Percentiles rank a stretch among this genome's conserved stretches.
These are phyloP conservation scores for Melastoma malabathricum DNA, from an alignment of 345 rosid species.

Conservation along the genomic window DNA sequence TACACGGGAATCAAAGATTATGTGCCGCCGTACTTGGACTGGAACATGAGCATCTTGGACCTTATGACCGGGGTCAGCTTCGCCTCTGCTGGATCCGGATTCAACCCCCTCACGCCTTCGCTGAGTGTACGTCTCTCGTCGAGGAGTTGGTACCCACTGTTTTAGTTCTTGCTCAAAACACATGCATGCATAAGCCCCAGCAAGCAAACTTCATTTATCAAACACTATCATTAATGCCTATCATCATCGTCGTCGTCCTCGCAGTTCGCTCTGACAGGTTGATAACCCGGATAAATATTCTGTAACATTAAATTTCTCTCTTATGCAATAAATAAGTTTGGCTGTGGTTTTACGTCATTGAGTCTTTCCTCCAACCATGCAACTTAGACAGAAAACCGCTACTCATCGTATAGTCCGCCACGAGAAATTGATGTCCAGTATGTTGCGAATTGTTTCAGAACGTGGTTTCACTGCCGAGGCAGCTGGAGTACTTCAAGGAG, in stretches of 20 bases:
- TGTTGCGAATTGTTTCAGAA: constrained; percentile 16
- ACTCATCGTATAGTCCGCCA: neutral
- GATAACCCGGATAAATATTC: too few species aligned
- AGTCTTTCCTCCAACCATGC: too few species aligned
- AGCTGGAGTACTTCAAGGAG: constrained; percentile 40
- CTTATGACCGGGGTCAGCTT: constrained; percentile 72
- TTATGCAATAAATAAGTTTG: too few species aligned
- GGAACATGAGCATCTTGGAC: constrained; percentile 43
- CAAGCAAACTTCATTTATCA: neutral
- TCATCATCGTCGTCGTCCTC: too few species aligned
- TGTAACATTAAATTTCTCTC: too few species aligned
- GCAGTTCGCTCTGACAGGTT: too few species aligned
- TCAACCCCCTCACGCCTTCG: constrained; percentile 60
- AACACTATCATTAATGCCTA: too few species aligned
- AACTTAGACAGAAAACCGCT: too few species aligned
- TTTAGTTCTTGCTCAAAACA: neutral
- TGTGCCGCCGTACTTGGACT: constrained; percentile 68
- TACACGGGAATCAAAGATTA: constrained; percentile 55
- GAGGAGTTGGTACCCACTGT: neutral
- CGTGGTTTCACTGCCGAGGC: constrained; percentile 25
- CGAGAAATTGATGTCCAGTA: too few species aligned
- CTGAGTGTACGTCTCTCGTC: constrained; percentile 23
- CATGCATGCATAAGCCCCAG: neutral
- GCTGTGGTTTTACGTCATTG: too few species aligned
- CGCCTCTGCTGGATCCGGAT: constrained; percentile 87